Conservation (phyloP, 345 rosid genomes). For the Capsella bursapastoris region DNA sequence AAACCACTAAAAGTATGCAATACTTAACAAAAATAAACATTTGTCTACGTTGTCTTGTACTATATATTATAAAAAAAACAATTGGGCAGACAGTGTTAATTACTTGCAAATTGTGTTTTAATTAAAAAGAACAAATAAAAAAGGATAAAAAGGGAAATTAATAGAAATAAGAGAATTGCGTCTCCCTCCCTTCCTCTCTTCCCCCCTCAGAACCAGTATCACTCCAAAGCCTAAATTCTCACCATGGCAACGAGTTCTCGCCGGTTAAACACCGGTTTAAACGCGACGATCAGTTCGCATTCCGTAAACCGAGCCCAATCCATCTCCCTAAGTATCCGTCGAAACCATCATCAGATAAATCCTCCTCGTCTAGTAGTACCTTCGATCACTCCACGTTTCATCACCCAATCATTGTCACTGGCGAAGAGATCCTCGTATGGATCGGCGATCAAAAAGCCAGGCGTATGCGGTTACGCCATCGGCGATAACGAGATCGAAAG, state of each 20-base stretch:
- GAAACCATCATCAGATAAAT: constrained; percentile 9
- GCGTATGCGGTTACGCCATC: constrained; percentile 54
- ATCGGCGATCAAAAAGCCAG: constrained; percentile 39
- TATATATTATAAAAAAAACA: too few relatives aligned
- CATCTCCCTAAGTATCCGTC: constrained; percentile 36
- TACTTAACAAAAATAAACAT: too few relatives aligned
- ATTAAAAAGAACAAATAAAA: not conserved
- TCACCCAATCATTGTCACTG: constrained; percentile 30
- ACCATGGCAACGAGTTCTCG: constrained; percentile 59
- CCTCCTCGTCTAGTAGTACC: constrained; percentile 33
- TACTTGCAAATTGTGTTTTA: not conserved
- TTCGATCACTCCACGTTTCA: constrained; percentile 34
- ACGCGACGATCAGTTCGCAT: constrained; percentile 30
- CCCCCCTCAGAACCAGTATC: constrained; percentile 2
- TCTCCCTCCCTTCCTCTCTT: constrained; percentile 11
- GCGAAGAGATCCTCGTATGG: constrained; percentile 42
- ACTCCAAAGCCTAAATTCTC: not conserved
- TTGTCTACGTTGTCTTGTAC: too few relatives aligned
- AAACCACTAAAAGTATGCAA: too few relatives aligned
- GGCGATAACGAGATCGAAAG: constrained; percentile 45
- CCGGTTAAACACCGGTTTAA: constrained; percentile 51
- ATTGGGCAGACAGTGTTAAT: not conserved
- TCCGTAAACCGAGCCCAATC: constrained; percentile 31
- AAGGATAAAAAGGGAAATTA: not conserved
- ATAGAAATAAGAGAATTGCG: constrained; percentile 18